A percentile compares a stretch with the other conserved stretches of the same genome.
phyloP scores from a whole-genome alignment of 495 filamentous ascomycete species.

The Lasiosphaeris hirsuta region DNA sequence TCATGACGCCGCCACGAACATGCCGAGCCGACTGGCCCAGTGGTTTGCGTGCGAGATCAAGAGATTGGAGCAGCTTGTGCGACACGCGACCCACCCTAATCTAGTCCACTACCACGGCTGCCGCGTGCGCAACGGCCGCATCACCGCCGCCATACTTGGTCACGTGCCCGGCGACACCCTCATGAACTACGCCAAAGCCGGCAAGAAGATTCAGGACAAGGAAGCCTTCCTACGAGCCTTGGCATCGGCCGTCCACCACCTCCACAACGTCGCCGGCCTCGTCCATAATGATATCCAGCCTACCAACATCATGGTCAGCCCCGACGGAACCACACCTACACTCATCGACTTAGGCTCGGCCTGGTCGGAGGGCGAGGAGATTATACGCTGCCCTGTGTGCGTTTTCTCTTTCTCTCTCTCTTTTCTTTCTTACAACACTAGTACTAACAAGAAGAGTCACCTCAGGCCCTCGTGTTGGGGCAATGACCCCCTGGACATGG shows the following conservation, averaged over 20 bases:
- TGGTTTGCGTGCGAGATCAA: neutral
- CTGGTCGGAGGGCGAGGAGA: neutral
- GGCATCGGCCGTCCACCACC: neutral
- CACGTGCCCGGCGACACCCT: neutral
- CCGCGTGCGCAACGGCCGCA: neutral
- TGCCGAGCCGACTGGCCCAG: neutral
- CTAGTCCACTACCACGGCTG: constrained; percentile 6
- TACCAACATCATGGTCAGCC: neutral
- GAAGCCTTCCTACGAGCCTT: neutral
- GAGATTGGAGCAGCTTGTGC: constrained; percentile 20
- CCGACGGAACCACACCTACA: neutral
- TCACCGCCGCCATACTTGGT: constrained; percentile 17
- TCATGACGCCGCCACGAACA: neutral
- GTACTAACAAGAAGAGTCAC: neutral
- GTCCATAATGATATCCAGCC: neutral
- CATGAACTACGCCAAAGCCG: neutral
- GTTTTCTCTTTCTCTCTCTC: neutral
- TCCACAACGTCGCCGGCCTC: neutral
- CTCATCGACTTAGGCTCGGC: neutral
- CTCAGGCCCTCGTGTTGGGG: neutral
- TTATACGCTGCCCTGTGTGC: neutral
- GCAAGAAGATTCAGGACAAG: neutral
- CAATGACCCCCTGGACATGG: neutral
- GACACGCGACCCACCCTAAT: neutral
- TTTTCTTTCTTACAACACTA: neutral